These are phyloP conservation scores for Ceratocystis diversiconidia DNA, from an alignment of 2,329 filamentous ascomycete genomes.

Conservation along the genomic window DNA sequence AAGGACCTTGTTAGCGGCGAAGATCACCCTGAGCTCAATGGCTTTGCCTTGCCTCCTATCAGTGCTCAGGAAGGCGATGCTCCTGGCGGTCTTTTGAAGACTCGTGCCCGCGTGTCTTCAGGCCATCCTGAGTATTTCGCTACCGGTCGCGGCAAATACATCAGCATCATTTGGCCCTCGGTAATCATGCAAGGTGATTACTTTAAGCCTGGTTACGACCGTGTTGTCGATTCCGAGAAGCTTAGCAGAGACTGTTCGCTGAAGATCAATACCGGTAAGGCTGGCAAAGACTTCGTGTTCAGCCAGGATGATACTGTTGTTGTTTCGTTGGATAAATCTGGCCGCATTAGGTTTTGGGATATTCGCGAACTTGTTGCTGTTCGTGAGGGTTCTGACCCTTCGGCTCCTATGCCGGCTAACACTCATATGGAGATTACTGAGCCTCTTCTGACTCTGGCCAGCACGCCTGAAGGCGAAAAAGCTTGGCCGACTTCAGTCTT, in stretches of 20 bases:
- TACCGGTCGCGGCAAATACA: slow-evolving; percentile 88
- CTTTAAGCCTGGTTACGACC: slow-evolving; percentile 49
- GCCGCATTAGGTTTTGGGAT: slow-evolving; percentile 96
- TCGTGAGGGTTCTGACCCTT: slow-evolving; percentile 37
- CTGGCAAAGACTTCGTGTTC: slow-evolving; percentile 95
- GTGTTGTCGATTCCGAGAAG: slow-evolving; percentile 70
- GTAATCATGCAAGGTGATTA: slow-evolving; percentile 48
- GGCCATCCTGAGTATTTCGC: slow-evolving; percentile 88
- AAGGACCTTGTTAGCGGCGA: slow-evolving; percentile 63
- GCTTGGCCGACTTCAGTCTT: slow-evolving; percentile 93
- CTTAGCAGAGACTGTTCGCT: slow-evolving; percentile 76
- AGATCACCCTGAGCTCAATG: slow-evolving; percentile 66
- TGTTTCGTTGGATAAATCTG: slow-evolving; percentile 91
- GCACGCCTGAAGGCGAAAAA: slow-evolving; percentile 77
- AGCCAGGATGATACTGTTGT: slow-evolving; percentile 92
- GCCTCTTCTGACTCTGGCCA: slow-evolving; percentile 73
- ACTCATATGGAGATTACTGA: slow-evolving; percentile 64
- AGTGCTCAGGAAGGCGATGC: slow-evolving; percentile 77
- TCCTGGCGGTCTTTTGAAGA: slow-evolving; percentile 87
- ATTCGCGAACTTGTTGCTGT: slow-evolving; percentile 59
- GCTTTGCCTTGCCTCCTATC: slow-evolving; percentile 79
- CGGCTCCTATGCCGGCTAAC: slow-evolving; percentile 38
- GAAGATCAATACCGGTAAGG: slow-evolving; percentile 93
- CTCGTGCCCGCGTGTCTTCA: slow-evolving; percentile 77
- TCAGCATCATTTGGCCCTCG: slow-evolving; percentile 69